Base-by-base conservation (phyloP, 805 yeast genomes). In the Metschnikowia drakensbergensis region DNA sequence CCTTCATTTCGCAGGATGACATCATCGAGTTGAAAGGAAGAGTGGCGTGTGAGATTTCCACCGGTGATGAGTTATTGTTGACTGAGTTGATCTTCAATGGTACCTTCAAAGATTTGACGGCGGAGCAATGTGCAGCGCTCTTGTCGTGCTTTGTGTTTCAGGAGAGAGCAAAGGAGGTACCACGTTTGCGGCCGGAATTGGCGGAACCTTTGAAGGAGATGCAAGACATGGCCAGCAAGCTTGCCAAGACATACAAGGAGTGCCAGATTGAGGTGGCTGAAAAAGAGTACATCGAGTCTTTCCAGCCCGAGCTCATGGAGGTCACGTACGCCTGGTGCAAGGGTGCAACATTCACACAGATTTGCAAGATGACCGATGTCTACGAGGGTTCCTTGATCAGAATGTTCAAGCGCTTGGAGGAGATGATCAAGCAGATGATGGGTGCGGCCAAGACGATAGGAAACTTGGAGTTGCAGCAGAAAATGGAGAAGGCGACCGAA, bases 281-380 rank as follows among this genome's bases (percentile, higher is more conserved):
- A 63, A 88, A 89, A 60, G 98, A 91, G 49, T 94, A 94, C 62
- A 86, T 94, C 36, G 96, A 90, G 63, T 78, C 86, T 27, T 95
- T 94, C 74, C 83, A 96, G 68, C 85, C 90, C 17, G 96, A 94
- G 63, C 76, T 94, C 52, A 92, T 94, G 98, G 98, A 91, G 65
- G 97, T 94, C 45, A 97, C 94, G 1, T 89, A 73, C 66, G 87
- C 92, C 42, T 94, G 99, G 99, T 89, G 97, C 66, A 84, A 86
- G 63, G 98, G 98, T 17, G 97, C 96, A 5, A 74, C 94, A 0
- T 94, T 94, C 67, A 92, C 97, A 0, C 97, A 92, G 65, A 92
- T 94, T 54, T 92, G 98, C 72, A 92, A 92, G 67, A 90, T 94
- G 97, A 94, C 99, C 0, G 99, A 94, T 63, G 98, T 94, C 38